Conservation (phyloP, 1,139 yeast species). For the Lodderomyces parapsilosis region DNA sequence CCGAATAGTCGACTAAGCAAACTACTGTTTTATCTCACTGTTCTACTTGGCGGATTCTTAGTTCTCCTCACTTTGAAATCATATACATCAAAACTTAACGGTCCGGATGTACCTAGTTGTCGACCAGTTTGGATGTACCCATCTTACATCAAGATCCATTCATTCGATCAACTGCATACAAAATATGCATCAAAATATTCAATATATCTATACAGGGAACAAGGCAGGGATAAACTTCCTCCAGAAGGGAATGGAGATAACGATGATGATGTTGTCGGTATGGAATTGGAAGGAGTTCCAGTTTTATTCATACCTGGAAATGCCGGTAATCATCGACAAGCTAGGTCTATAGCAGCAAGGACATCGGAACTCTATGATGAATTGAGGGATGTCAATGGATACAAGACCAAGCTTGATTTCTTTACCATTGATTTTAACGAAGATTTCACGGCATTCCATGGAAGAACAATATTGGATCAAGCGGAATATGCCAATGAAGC, state of each 20-base stretch:
- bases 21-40: slow-evolving; percentile 8
- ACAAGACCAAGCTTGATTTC: slow-evolving; percentile 55
- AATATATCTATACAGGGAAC: slow-evolving; percentile 76
- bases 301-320: slow-evolving; percentile 94
- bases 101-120: slow-evolving; percentile 46
- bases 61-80: slow-evolving; percentile 6
- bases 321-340: slow-evolving; percentile 93
- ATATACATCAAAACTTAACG: slow-evolving; percentile 13
- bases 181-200: slow-evolving; percentile 78
- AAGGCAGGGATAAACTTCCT: slow-evolving; percentile 58
- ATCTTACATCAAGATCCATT: slow-evolving; percentile 68
- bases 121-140: slow-evolving; percentile 71
- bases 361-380: slow-evolving; percentile 46
- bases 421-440: slow-evolving; percentile 93
- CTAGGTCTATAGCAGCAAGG: slow-evolving; percentile 86
- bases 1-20: slow-evolving; percentile 12
- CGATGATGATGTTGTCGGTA: slow-evolving; percentile 4
- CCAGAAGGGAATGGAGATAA: slow-evolving; percentile 22
- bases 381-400: slow-evolving; percentile 28
- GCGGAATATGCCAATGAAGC: slow-evolving; percentile 94
- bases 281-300: slow-evolving; percentile 67
- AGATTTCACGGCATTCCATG: slow-evolving; percentile 96
- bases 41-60: slow-evolving; percentile 9
- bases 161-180: slow-evolving; percentile 71
- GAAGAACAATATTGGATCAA: slow-evolving; percentile 88